Conservation (phyloP, 2,329 filamentous ascomycete genomes). For the Aspergillus viridinutans region DNA sequence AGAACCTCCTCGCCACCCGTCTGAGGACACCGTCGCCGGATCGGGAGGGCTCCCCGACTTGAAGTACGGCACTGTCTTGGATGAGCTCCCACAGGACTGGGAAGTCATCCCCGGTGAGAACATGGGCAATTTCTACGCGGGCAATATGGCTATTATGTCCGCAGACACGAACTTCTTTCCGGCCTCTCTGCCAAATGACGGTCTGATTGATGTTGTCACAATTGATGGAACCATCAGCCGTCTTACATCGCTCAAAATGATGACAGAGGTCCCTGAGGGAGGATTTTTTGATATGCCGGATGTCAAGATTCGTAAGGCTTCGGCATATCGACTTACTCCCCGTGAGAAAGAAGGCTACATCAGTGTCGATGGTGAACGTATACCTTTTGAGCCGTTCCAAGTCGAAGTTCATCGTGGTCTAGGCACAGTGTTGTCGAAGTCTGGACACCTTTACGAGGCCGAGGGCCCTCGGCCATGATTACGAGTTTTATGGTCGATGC, state of each 20-base stretch:
- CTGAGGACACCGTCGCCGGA: conserved; percentile 37
- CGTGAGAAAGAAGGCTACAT: conserved; percentile 73
- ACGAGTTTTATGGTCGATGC: background rate
- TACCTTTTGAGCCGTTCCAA: conserved; percentile 87
- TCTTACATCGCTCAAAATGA: conserved; percentile 61
- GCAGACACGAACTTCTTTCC: conserved; percentile 79
- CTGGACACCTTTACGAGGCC: conserved; percentile 66
- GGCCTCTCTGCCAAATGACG: conserved; percentile 75
- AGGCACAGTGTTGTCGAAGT: conserved; percentile 78
- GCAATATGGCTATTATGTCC: conserved; percentile 93
- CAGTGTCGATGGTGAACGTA: conserved; percentile 85
- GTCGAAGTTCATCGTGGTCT: conserved; percentile 80
- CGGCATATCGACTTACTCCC: conserved; percentile 81
- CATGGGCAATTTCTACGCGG: conserved; percentile 87
- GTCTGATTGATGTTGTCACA: conserved; percentile 77
- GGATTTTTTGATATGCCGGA: conserved; percentile 75
- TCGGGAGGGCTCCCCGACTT: conserved; percentile 64
- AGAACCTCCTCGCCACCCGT: conserved; percentile 15
- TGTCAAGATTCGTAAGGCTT: conserved; percentile 77
- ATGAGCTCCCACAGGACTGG: conserved; percentile 75
- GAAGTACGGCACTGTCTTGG: conserved; percentile 73
- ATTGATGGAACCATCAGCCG: conserved; percentile 72
- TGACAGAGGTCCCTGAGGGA: conserved; percentile 67
- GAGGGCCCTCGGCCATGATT: conserved; percentile 29
- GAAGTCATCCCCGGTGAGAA: conserved; percentile 67